Conservation (phyloP, 768 basidiomycete species). For the Hortiboletus campestris region DNA sequence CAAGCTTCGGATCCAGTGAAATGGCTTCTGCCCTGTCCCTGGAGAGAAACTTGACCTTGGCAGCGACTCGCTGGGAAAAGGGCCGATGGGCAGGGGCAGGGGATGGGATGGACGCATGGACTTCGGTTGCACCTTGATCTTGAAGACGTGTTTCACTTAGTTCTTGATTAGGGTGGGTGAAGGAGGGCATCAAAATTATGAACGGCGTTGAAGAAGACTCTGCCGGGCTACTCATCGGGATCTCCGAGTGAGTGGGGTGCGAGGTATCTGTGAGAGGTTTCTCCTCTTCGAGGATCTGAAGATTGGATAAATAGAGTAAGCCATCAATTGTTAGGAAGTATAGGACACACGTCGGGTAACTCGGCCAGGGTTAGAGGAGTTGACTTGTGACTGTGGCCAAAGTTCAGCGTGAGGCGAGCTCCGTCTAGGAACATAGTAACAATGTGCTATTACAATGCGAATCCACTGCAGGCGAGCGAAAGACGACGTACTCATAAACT, state of each 20-base stretch:
- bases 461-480: not conserved
- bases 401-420: constrained; percentile 24
- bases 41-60: constrained; percentile 22
- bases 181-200: constrained; percentile 11
- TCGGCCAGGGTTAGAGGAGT: not conserved
- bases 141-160: not conserved
- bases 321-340: not conserved
- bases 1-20: constrained; percentile 31
- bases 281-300: constrained; percentile 16
- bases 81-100: not conserved
- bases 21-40: constrained; percentile 27
- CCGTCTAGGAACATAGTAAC: constrained; percentile 14
- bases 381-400: constrained; percentile 7
- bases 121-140: not conserved
- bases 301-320: not conserved
- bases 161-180: constrained; percentile 7
- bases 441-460: not conserved
- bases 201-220: constrained; percentile 16
- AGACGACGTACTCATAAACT: constrained; percentile 27
- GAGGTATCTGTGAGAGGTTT: constrained; percentile 16
- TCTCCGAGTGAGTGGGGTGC: constrained; percentile 1
- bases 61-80: constrained; percentile 9
- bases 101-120: not conserved
- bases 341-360: constrained; percentile 15
- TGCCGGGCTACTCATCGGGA: constrained; percentile 5